A percentile compares a stretch with the other conserved stretches of the same genome.
Conservation (phyloP, 371 early-diverging fungal genomes). For the Mucor plumbeus region DNA sequence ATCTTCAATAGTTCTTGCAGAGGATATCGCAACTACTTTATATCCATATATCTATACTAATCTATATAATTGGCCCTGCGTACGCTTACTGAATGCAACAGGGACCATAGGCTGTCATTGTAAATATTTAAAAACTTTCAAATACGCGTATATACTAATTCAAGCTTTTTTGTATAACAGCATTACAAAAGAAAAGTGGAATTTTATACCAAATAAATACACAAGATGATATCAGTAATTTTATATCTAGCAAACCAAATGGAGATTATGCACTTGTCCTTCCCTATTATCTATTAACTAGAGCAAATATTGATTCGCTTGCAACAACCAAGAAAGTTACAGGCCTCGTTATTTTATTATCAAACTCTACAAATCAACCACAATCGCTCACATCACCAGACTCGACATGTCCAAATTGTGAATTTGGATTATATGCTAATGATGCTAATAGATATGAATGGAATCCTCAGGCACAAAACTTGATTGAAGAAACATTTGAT, state of each 20-base stretch:
- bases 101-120: conserved; percentile 67
- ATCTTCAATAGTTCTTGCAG: conserved; percentile 22
- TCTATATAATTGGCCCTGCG: conserved; percentile 62
- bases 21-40: conserved; percentile 49
- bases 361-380: conserved; percentile 1
- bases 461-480: conserved; percentile 73
- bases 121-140: conserved; percentile 18
- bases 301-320: conserved; percentile 30
- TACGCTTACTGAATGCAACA: conserved; percentile 64
- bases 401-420: conserved; percentile 69
- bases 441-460: conserved; percentile 58
- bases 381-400: conserved; percentile 59
- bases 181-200: conserved; percentile 50
- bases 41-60: conserved; percentile 61
- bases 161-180: conserved; percentile 10
- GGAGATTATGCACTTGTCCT: conserved; percentile 65
- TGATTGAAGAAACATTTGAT: conserved; percentile 58
- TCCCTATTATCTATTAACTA: conserved; percentile 64
- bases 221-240: conserved; percentile 55
- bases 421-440: conserved; percentile 73
- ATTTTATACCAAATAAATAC: conserved; percentile 62
- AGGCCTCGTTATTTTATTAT: conserved; percentile 36
- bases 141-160: not conserved
- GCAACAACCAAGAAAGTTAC: conserved; percentile 22
- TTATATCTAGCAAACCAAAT: conserved; percentile 33